These are phyloP conservation scores for Penicillium aurantiogriseum DNA, from an alignment of 2,329 filamentous ascomycete genomes.

Conservation along the genomic window DNA sequence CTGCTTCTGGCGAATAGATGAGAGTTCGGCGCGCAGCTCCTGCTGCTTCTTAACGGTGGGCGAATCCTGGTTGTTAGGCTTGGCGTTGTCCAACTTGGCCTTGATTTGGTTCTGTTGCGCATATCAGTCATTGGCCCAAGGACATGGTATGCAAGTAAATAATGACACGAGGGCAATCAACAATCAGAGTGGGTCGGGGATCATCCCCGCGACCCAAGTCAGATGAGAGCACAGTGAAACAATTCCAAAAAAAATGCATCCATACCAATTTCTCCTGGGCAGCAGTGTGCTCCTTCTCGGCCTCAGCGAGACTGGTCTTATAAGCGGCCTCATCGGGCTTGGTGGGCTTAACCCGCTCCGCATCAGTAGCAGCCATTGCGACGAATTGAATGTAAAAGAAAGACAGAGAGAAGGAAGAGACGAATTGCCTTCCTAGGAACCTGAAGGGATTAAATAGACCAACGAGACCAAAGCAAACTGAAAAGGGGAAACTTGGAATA, in stretches of 20 bases:
- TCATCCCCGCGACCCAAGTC: not conserved
- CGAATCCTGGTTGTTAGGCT: constrained; percentile 77
- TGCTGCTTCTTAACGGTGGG: constrained; percentile 78
- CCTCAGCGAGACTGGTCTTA: constrained; percentile 73
- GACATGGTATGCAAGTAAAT: constrained; percentile 2
- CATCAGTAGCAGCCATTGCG: constrained; percentile 40
- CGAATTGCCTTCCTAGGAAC: constrained; percentile 1
- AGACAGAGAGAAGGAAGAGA: constrained; percentile 15
- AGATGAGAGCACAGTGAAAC: constrained; percentile 1
- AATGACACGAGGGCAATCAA: constrained; percentile 4
- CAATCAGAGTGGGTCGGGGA: constrained; percentile 4
- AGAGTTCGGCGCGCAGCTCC: constrained; percentile 79
- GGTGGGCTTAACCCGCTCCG: constrained; percentile 62
- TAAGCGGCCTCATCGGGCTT: constrained; percentile 85
- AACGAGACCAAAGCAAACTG: constrained; percentile 18
- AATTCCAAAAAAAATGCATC: not conserved
- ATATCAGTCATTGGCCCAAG: constrained; percentile 19
- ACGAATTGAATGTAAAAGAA: constrained; percentile 11
- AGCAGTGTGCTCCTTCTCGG: constrained; percentile 81
- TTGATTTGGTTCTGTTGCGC: constrained; percentile 78
- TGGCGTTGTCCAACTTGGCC: constrained; percentile 79
- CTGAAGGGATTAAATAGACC: constrained; percentile 9
- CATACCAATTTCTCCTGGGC: constrained; percentile 69
- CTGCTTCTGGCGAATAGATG: constrained; percentile 83
- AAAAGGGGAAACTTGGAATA: constrained; percentile 23